Conservation (phyloP, 192 early-diverging fungal species). For the Linnemannia schmuckeri region DNA sequence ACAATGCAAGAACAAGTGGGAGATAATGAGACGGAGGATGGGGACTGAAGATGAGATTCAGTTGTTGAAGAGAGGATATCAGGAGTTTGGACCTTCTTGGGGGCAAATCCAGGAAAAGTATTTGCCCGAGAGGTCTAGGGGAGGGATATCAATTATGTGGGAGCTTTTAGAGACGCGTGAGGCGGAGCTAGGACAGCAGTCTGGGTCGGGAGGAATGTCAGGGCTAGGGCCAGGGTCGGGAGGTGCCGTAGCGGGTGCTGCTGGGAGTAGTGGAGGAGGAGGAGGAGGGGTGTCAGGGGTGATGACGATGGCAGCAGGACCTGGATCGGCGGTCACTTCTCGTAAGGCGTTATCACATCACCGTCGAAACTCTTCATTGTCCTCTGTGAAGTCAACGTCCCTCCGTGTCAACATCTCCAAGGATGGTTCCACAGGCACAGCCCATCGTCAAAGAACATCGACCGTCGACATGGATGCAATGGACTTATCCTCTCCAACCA, state of each 20-base stretch:
- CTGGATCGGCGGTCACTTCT: conserved; percentile 11
- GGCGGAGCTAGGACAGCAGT: conserved; percentile 23
- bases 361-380: neutral
- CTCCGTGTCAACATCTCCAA: neutral
- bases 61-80: conserved; percentile 33
- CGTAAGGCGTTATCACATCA: neutral
- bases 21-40: conserved; percentile 48
- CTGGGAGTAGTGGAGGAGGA: neutral
- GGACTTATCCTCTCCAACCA: neutral
- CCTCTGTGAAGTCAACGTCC: neutral
- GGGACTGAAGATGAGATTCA: conserved; percentile 45
- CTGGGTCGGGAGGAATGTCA: neutral
- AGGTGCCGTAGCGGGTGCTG: neutral
- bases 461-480: conserved; percentile 13
- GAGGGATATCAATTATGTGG: conserved; percentile 53
- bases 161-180: conserved; percentile 36
- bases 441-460: conserved; percentile 1
- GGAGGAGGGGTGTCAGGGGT: neutral
- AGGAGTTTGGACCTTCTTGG: conserved; percentile 53
- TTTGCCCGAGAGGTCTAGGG: conserved; percentile 37
- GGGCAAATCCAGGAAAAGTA: conserved; percentile 55
- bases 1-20: conserved; percentile 58
- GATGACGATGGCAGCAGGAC: neutral
- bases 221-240: neutral
- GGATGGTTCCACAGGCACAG: neutral